Percentiles rank a stretch among this genome's conserved stretches.
These are phyloP conservation scores for Backusella sp. DNA, from an alignment of 192 early-diverging fungal species.

Conservation along the genomic window DNA sequence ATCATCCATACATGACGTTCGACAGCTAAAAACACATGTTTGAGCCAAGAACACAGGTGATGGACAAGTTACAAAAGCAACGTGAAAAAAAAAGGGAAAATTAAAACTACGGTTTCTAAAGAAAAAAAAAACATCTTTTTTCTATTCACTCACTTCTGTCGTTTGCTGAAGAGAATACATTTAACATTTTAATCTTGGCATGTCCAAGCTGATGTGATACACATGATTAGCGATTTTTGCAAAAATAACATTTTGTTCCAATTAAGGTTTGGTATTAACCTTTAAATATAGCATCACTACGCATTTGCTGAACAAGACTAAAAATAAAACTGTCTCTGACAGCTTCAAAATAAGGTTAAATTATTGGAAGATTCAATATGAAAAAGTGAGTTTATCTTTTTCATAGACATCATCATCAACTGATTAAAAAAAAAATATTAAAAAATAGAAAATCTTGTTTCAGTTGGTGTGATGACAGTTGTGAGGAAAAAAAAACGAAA, in stretches of 20 bases:
- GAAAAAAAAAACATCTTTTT: background rate
- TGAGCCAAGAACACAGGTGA: background rate
- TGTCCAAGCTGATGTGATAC: background rate
- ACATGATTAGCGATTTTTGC: background rate
- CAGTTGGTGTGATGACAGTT: background rate
- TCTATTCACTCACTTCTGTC: background rate
- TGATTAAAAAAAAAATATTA: background rate
- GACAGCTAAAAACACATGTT: background rate
- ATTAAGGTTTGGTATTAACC: background rate
- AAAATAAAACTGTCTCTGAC: background rate
- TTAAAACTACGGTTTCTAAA: background rate
- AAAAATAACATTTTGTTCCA: background rate
- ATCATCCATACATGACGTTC: background rate
- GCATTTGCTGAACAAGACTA: background rate
- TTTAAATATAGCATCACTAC: constrained; percentile 5
- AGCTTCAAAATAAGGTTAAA: background rate
- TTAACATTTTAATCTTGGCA: constrained; percentile 3
- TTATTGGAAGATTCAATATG: background rate
- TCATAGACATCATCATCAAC: background rate
- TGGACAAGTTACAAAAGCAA: background rate
- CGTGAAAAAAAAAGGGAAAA: constrained; percentile 1
- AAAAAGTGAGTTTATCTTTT: background rate
- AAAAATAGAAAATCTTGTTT: background rate
- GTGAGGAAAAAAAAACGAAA: background rate
- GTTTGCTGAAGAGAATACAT: background rate